Evolutionary conservation across 2,329 filamentous ascomycete species (phyloP), one percentile per base, ranked within the genome.

Genomic region (Fusarium mexicanum): DNA sequence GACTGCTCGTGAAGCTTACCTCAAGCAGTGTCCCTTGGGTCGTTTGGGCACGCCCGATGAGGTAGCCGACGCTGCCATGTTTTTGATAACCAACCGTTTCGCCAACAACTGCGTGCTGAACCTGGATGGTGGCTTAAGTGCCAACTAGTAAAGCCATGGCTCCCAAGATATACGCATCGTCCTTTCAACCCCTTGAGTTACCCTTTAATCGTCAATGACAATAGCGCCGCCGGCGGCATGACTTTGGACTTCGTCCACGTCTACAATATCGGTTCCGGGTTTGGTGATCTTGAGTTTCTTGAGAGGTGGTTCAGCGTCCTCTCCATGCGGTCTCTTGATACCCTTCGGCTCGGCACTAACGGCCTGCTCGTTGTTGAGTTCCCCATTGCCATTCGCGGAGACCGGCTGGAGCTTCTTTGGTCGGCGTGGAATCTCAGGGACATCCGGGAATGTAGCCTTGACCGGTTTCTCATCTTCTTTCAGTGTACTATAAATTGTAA

Each of bases 51-150:
- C 85, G 40, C 85, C 88, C 13, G 86, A 89, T 33, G 94, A 97
- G 81, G 89, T 97, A 38, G 94, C 94, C n/a, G 91, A 95, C 78
- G 94, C 94, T 62, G 93, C 92, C 53, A 79, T 92, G 35, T 97
- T 97, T 81, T 87, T 97, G 22, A 92, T 90, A 37, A 87, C 87
- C 53, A 97, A 96, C 81, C 85, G 89, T 71, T 98, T 96, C 83
- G 93, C 94, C 64, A 96, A 96, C 81, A 97, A 97, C 75, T 96
- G 94, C 81, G 87, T 95, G 58, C 86, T 98, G 59, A 96, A 95
- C 81, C 86, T 98, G 35, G 95, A 97, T 82, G 95, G 95, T 22
- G 95, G 95, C 4, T 81, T 97, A 75, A 95, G 93, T 81, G 93
- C 93, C 58, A 83, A 82, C 76, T 93, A 80, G 87, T 65, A 35